Percentiles rank a stretch among this genome's conserved stretches.
Evolutionary conservation across 2,329 filamentous ascomycete genomes (phyloP).

Genomic region (Claviceps pusilla): DNA sequence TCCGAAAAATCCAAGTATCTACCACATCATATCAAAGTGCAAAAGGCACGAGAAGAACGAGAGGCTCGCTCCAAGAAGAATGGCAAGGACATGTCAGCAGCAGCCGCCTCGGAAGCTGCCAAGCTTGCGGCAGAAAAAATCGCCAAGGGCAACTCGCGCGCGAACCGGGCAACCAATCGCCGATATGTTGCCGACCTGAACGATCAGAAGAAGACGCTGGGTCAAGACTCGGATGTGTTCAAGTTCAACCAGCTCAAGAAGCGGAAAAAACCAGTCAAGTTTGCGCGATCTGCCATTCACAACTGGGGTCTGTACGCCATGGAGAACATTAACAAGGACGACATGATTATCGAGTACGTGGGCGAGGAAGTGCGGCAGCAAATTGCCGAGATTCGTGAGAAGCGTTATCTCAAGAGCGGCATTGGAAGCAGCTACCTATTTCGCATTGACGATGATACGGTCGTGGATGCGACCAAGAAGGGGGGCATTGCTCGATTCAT

Average conservation of each 20-base stretch:
- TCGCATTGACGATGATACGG: slow-evolving; percentile 92
- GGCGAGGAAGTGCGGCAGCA: slow-evolving; percentile 94
- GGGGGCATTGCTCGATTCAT: slow-evolving; percentile 97
- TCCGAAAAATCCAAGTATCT: slow-evolving; percentile 97
- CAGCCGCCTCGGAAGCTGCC: slow-evolving; percentile 53
- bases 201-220: slow-evolving; percentile 77
- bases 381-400: slow-evolving; percentile 90
- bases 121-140: slow-evolving; percentile 67
- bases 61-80: slow-evolving; percentile 57
- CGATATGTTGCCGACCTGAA: slow-evolving; percentile 89
- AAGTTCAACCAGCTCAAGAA: slow-evolving; percentile 99
- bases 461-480: slow-evolving; percentile 96
- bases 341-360: slow-evolving; percentile 99
- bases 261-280: slow-evolving; percentile 97
- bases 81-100: slow-evolving; percentile 48
- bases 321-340: slow-evolving; percentile 91
- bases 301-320: slow-evolving; percentile 98
- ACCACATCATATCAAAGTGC: slow-evolving; percentile 91
- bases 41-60: slow-evolving; percentile 81
- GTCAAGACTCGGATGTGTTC: slow-evolving; percentile 75
- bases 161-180: slow-evolving; percentile 89
- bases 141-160: slow-evolving; percentile 78
- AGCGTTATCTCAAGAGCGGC: slow-evolving; percentile 83
- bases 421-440: slow-evolving; percentile 97
- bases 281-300: slow-evolving; percentile 92